Percentiles rank a stretch among this genome's conserved stretches.
These are phyloP conservation scores for Dactylellina cionopaga DNA, from an alignment of 2,329 filamentous ascomycete species.

Conservation along the genomic window DNA sequence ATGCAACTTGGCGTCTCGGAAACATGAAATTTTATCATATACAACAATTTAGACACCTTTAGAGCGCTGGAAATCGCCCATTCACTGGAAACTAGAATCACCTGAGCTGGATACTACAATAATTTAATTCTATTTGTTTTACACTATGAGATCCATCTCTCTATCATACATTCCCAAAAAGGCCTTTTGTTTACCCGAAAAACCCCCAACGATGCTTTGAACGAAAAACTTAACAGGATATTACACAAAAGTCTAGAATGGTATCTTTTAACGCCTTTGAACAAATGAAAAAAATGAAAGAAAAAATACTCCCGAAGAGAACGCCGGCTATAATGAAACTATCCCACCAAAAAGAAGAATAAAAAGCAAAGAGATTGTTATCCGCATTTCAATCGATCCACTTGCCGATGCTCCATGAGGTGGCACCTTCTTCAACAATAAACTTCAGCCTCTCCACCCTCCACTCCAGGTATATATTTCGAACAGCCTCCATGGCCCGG, in stretches of 20 bases:
- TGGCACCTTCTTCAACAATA: constrained; percentile 72
- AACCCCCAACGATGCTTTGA: constrained; percentile 8
- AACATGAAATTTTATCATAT: neutral
- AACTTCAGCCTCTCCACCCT: constrained; percentile 76
- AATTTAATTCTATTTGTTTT: constrained; percentile 1
- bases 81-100: no score
- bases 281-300: neutral
- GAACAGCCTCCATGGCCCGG: constrained; percentile 73
- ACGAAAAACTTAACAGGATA: constrained; percentile 8
- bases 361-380: constrained; percentile 12
- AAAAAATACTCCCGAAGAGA: constrained; percentile 8
- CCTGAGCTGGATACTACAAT: no score
- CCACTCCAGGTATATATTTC: constrained; percentile 68
- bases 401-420: constrained; percentile 71
- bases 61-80: no score
- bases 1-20: no score
- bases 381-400: constrained; percentile 62
- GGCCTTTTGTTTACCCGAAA: no score
- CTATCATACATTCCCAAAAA: constrained; percentile 37
- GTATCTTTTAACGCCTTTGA: constrained; percentile 33
- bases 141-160: constrained; percentile 46
- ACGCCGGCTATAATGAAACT: constrained; percentile 30
- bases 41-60: no score
- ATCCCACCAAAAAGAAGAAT: constrained; percentile 8
- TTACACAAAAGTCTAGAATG: constrained; percentile 19